These are phyloP conservation scores for Syzygium jambos DNA, from an alignment of 345 rosid genomes.

Conservation along the genomic window DNA sequence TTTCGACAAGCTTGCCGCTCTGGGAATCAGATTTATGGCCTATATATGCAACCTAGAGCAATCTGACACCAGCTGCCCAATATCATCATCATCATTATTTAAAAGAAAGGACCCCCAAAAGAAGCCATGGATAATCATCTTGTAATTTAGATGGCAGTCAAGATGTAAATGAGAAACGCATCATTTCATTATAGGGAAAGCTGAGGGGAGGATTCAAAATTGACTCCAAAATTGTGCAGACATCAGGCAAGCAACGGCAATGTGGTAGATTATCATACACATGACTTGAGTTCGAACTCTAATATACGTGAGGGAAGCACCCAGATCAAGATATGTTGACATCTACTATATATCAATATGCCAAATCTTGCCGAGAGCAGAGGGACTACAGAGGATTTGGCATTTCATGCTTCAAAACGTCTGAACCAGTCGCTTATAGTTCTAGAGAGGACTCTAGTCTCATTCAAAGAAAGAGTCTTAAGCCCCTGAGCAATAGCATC, in stretches of 20 bases:
- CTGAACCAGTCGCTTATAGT: constrained; percentile 70
- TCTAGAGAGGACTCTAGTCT: constrained; percentile 57
- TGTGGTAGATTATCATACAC: not conserved
- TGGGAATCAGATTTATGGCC: not conserved
- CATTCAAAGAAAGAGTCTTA: constrained; percentile 62
- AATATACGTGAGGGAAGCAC: not conserved
- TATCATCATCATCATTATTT: not conserved
- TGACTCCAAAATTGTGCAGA: not conserved
- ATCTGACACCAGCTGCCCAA: not conserved
- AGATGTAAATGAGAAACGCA: not conserved
- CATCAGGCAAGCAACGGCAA: not conserved
- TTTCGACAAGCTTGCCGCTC: not conserved
- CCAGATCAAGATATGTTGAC: not conserved
- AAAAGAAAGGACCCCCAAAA: not conserved
- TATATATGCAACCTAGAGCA: not conserved
- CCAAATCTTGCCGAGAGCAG: not conserved
- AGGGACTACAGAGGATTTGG: not conserved
- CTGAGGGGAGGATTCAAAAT: not conserved
- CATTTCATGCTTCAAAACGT: constrained; percentile 39
- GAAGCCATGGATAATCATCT: not conserved
- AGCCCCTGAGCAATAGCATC: constrained; percentile 89
- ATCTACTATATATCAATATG: not conserved
- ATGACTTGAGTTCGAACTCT: not conserved
- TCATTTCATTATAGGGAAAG: not conserved
- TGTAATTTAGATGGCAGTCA: not conserved